Base-by-base conservation (phyloP, 1,284 basidiomycete genomes). In the Naganishia albida region DNA sequence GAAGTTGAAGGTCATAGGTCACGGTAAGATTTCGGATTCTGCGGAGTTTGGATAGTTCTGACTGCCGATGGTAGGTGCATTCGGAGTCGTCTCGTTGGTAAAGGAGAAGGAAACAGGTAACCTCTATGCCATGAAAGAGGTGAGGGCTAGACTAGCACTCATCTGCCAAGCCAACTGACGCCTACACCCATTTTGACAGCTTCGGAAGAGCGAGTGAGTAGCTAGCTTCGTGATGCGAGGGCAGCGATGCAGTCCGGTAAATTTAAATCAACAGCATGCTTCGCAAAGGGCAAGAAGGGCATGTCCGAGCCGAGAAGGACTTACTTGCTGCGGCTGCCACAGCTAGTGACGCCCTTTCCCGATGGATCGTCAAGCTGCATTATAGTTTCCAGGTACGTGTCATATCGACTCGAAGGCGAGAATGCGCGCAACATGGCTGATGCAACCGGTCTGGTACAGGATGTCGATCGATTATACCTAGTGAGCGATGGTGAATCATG, bases 91-190 rank as follows among this genome's bases (percentile, higher is more conserved):
- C 7, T 90, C 89, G 23, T 85, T 99, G 59, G 93, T 96, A 53
- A 87, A 84, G 77, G 93, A 97, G 78, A 84, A 84, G 72, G 83
- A 85, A 26, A 86, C 87, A 15, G 90, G 90, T 23, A 85, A 87
- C 71, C 81, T 98, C 50, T 96, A 88, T 73, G 93, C 93, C 52
- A 97, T 99, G 92, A 99, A 98, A 80, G 90, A 95, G 87, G 88
- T 90, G 76, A 78, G 79, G 68, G 7, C n/a, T n/a, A n/a, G n/a
- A n/a, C n/a, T n/a, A n/a, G n/a, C n/a, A n/a, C n/a, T n/a, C n/a
- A n/a, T n/a, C n/a, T n/a, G n/a, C n/a, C n/a, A n/a, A n/a, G n/a
- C n/a, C n/a, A n/a, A n/a, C n/a, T n/a, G n/a, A n/a, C n/a, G n/a
- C n/a, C n/a, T n/a, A n/a, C n/a, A n/a, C n/a, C n/a, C n/a, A n/a